A percentile compares a stretch with the other conserved stretches of the same genome.
phyloP scores from a whole-genome alignment of 2,329 filamentous ascomycete species.

The Botryotinia calthae region DNA sequence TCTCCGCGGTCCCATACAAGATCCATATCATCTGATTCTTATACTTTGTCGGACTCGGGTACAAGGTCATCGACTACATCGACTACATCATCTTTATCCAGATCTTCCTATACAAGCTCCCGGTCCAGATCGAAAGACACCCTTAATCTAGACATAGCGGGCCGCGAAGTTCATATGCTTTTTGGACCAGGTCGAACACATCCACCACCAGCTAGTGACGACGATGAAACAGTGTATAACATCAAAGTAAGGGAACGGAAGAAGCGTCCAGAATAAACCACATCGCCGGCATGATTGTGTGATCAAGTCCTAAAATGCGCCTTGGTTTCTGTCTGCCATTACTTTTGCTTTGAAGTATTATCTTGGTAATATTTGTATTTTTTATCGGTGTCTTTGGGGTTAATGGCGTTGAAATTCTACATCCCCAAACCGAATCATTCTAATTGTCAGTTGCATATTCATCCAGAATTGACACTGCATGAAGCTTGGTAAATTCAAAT shows the following conservation, averaged over 20 bases:
- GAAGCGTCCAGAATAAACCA: too few species aligned
- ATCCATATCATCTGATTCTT: neutral
- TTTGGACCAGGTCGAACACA: neutral
- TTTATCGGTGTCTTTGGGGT: neutral
- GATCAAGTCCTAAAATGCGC: too few species aligned
- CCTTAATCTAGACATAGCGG: neutral
- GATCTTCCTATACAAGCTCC: neutral
- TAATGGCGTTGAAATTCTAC: neutral
- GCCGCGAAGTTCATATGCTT: neutral
- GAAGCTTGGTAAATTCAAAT: neutral
- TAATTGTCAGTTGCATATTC: neutral
- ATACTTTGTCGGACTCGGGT: neutral
- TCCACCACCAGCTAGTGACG: neutral
- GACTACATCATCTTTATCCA: neutral
- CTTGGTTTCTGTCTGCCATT: neutral
- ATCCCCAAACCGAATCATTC: neutral
- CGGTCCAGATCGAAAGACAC: neutral
- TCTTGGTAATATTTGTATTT: neutral
- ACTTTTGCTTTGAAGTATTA: neutral
- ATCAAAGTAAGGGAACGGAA: neutral
- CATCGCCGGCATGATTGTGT: neutral
- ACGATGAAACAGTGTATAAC: neutral
- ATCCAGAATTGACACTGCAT: too few species aligned
- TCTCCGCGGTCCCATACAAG: neutral
- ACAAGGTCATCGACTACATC: neutral